Base-by-base conservation (phyloP, 768 basidiomycete species). In the Pleurotus salmoneostramineus region DNA sequence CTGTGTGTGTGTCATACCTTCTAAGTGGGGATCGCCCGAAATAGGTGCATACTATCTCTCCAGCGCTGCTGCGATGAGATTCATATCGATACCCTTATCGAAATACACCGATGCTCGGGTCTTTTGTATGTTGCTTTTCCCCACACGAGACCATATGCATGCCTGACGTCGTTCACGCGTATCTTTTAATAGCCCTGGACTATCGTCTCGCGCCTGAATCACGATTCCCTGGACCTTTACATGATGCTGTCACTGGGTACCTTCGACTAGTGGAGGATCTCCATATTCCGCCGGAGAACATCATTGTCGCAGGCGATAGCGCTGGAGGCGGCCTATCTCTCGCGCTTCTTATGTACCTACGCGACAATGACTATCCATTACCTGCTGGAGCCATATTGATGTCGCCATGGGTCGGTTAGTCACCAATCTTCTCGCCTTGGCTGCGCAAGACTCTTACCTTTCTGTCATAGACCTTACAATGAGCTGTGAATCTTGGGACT, bases 401-500 rank as follows among this genome's bases (percentile, higher is more conserved):
- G 83, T 94, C 89, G 21, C 95, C 95, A 4, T 98, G 95, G 95
- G 93, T 96, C 62, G 94, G 95, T 88, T 58, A 75, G 91, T 83
- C 32, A 33, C 35, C 56, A 50, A n/a, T 40, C 34, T 34, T 42
- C 35, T 7, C 59, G 35, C 36, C 48, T n/a, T 36, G 5, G 43
- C 33, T 17, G 37, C 37, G 49, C 36, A 49, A 50, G 62, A 62
- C 27, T 50, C 52, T 14, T 49, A 57, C 1, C 15, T 11, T 17
- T 10, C 6, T 12, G 48, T 27, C 36, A 15, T 62, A 92, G 93
- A 96, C 70, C 73, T 99, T 61, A 98, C 97, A 0, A 92, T 97
- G 85, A 95, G 93, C 63, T 98, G 95, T 69, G 92, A 95, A 57
- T 96, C 94, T n/a, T 98, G 96, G 93, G 93, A 96, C 33, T 91